Evolutionary conservation across 1,284 basidiomycete species (phyloP).

Genomic region (Fomitopsis pinicola): DNA sequence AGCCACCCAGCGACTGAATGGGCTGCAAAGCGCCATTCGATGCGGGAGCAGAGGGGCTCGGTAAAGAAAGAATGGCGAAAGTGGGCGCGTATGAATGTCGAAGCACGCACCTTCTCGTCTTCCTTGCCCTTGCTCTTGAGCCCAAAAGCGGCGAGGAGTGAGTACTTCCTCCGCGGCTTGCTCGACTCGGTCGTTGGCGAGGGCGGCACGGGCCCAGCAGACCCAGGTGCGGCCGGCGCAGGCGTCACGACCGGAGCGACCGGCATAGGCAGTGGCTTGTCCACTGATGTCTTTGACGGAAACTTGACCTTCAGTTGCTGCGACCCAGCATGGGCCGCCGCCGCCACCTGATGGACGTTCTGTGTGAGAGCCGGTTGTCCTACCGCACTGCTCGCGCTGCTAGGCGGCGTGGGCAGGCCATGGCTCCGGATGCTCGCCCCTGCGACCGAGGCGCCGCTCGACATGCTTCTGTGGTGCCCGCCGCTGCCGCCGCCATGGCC

Average conservation of each 20-base stretch:
- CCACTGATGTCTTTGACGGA: not conserved
- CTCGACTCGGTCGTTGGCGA: slow-evolving; percentile 2
- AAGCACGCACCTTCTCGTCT: slow-evolving; percentile 14
- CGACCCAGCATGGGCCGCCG: not conserved
- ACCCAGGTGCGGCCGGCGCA: not conserved
- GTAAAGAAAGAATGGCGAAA: not conserved
- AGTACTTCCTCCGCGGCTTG: slow-evolving; percentile 19
- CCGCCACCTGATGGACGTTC: not conserved
- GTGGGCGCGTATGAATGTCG: not conserved
- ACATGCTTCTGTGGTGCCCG: not conserved
- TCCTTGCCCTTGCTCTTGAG: slow-evolving; percentile 5
- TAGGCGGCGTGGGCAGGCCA: not conserved
- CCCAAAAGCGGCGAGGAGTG: slow-evolving; percentile 21
- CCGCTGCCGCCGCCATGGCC: not conserved
- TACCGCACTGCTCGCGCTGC: not conserved
- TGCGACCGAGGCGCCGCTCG: not conserved
- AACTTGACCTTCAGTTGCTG: not conserved
- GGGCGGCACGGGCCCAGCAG: not conserved
- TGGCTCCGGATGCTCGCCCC: not conserved
- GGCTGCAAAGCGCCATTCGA: not conserved
- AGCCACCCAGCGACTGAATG: not conserved
- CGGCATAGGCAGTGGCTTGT: not conserved
- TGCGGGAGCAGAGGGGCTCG: not conserved
- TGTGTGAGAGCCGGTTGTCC: not conserved
- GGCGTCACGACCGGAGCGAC: not conserved